Conservation (phyloP, 208 protist genomes). For the Naegleria lovaniensis region DNA sequence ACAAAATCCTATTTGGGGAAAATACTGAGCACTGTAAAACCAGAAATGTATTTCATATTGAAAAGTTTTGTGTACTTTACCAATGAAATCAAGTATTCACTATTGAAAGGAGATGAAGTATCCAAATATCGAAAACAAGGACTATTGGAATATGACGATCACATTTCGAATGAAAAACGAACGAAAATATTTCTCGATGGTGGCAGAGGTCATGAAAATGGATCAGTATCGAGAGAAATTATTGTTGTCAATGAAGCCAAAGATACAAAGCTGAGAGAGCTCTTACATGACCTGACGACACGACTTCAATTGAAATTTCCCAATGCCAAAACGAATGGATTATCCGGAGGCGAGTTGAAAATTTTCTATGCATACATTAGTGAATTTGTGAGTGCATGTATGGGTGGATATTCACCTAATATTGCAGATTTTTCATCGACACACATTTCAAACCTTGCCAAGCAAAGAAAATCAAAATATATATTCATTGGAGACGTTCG, state of each 20-base stretch:
- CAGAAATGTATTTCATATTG: background rate
- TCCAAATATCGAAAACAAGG: background rate
- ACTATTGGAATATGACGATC: background rate
- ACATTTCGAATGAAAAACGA: background rate
- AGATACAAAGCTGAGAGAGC: background rate
- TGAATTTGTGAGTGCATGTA: background rate
- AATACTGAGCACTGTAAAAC: background rate
- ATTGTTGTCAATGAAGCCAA: background rate
- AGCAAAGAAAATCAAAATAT: background rate
- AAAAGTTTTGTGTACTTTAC: background rate
- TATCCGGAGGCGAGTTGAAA: background rate
- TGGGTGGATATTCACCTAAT: background rate
- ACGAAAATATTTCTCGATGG: background rate
- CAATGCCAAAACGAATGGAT: background rate
- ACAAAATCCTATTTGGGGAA: background rate
- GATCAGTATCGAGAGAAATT: background rate
- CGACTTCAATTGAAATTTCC: background rate
- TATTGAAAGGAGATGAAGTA: background rate
- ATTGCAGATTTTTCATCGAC: background rate
- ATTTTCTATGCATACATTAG: background rate
- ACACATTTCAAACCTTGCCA: background rate
- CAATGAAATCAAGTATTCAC: background rate
- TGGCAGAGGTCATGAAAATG: background rate
- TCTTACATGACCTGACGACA: too few relatives aligned
- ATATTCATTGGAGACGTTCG: background rate